A percentile compares a stretch with the other conserved stretches of the same genome.
Conservation (phyloP, 2,329 filamentous ascomycete species). For the Aspergillus sp. region DNA sequence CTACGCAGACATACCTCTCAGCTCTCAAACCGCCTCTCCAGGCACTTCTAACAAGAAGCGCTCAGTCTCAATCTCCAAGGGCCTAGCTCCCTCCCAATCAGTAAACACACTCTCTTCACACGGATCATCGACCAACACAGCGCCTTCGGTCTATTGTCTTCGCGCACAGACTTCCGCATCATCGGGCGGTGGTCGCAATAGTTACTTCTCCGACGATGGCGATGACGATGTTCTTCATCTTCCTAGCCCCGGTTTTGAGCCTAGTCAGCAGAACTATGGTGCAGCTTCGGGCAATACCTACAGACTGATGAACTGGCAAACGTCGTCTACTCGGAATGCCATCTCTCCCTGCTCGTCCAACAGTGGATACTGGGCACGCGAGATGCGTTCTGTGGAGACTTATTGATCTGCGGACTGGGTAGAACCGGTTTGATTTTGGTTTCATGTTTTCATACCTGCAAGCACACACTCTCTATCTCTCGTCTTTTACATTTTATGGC, state of each 20-base stretch:
- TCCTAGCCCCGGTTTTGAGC: constrained; percentile 19
- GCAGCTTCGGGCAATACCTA: constrained; percentile 20
- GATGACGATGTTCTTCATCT: constrained; percentile 31
- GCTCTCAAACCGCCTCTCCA: constrained; percentile 3
- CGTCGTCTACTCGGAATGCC: constrained; percentile 9
- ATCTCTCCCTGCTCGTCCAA: constrained; percentile 1
- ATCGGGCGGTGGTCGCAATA: constrained; percentile 13
- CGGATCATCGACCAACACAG: constrained; percentile 5
- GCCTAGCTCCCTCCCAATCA: constrained; percentile 10
- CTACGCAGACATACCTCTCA: constrained; percentile 24
- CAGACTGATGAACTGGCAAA: constrained; percentile 27
- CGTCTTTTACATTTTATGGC: neutral
- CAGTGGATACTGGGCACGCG: constrained; percentile 9
- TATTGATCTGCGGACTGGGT: constrained; percentile 9
- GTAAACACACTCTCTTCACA: constrained; percentile 4
- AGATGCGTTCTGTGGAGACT: constrained; percentile 19
- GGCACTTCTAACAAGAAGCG: constrained; percentile 1
- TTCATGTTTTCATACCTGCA: neutral
- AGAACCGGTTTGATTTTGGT: too few species aligned
- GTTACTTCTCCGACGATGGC: constrained; percentile 16
- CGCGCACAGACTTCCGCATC: constrained; percentile 26
- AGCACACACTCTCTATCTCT: too few species aligned
- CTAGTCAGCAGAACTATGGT: constrained; percentile 24
- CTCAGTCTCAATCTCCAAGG: neutral
- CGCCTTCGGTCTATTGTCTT: constrained; percentile 26